Evolutionary conservation across 2,329 filamentous ascomycete species (phyloP).

Genomic region (Colletotrichum sp.): DNA sequence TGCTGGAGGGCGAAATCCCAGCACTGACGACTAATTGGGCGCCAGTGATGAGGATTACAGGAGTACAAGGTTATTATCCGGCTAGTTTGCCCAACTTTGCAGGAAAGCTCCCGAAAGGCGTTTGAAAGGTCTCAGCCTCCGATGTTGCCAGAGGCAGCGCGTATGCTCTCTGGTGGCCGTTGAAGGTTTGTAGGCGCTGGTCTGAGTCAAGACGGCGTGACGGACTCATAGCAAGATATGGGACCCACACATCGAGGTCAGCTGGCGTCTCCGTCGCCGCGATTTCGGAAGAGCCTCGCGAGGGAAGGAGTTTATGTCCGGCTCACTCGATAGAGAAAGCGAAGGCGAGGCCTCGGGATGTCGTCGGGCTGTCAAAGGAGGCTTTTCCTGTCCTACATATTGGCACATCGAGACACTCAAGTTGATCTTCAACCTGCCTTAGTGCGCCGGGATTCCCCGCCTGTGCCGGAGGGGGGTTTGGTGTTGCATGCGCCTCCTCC

Average conservation of each 20-base stretch:
- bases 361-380: not conserved
- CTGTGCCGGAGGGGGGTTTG: not conserved
- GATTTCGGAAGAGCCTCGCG: not conserved
- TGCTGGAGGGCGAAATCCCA: not conserved
- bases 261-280: not conserved
- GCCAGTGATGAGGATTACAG: not conserved
- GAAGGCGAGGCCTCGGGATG: not conserved
- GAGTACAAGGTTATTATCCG: not conserved
- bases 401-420: not conserved
- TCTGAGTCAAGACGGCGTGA: slow-evolving; percentile 10
- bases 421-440: not conserved
- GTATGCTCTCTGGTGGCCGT: not conserved
- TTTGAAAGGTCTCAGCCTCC: not conserved
- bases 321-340: not conserved
- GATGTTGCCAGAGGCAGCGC: not conserved
- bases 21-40: not conserved
- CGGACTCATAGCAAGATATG: not conserved
- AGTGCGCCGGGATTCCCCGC: not conserved
- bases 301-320: not conserved
- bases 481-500: not conserved
- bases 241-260: not conserved
- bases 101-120: not conserved
- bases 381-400: not conserved
- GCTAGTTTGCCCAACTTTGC: not conserved
- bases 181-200: not conserved